Base-by-base conservation (phyloP, 768 basidiomycete genomes). In the Albatrellus ellisii region DNA sequence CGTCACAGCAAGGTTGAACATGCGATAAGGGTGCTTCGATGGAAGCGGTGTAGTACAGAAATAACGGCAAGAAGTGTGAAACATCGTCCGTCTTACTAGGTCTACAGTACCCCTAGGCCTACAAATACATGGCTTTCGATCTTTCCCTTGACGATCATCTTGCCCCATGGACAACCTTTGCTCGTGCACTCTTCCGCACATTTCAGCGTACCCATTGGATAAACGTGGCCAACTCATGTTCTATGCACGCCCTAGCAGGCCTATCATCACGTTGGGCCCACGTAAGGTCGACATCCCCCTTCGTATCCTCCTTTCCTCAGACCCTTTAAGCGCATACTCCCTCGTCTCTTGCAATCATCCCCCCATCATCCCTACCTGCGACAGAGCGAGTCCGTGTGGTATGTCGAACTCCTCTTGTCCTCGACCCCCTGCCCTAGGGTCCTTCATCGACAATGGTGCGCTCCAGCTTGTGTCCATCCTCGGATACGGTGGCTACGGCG, bases 401-500 rank as follows among this genome's bases (percentile, higher is more conserved):
- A 56, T 54, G 53, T 50, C 52, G 43, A 52, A 49, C 47, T 53
- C 59, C 27, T 57, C 55, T 45, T 50, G 64, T 34, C 50, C 55
- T 48, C 61, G 36, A 63, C 69, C 49, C 61, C 68, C 68, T 26
- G 57, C 66, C 47, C 63, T 83, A 47, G 91, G 91, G 34, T 79
- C 80, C 48, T 61, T 75, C 57, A 87, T 98, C 66, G 88, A 92
- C 69, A 70, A 75, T 48, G 79, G 77, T 51, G 65, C 75, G 37
- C 75, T 97, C 45, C 74, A 90, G 60, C 79, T 98, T 46, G 73
- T 84, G 52, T 77, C 84, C 53, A 72, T 92, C 48, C 75, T 98
- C 38, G 94, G 94, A 26, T 75, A 84, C 26, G 94, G 94, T 10
- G 92, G 92, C 18, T 98, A 95, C 57, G 94, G 94, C 42, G 79